A percentile compares a stretch with the other conserved stretches of the same genome.
Conservation (phyloP, 345 rosid genomes). For the Citrus sinensis region DNA sequence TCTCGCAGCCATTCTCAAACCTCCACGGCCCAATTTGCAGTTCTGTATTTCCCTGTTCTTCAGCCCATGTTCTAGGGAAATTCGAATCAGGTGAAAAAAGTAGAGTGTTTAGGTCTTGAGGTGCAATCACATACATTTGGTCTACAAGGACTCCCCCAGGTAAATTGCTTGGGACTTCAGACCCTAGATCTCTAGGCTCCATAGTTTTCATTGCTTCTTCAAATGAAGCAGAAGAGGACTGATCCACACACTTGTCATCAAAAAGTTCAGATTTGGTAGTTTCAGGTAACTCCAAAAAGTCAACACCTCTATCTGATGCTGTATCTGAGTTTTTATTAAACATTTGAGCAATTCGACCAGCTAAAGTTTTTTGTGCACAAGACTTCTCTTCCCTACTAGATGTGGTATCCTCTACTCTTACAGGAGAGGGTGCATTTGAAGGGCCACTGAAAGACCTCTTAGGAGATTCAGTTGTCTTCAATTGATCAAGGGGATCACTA, state of each 20-base stretch:
- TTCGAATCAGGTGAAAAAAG: constrained; percentile 79
- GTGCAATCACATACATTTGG: constrained; percentile 54
- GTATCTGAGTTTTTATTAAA: constrained; percentile 62
- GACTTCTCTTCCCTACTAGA: constrained; percentile 51
- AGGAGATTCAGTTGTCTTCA: constrained; percentile 38
- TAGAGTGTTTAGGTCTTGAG: constrained; percentile 58
- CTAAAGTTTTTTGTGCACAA: constrained; percentile 49
- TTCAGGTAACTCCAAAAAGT: constrained; percentile 49
- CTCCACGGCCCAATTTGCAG: constrained; percentile 74
- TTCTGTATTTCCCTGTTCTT: constrained; percentile 75
- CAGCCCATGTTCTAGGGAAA: constrained; percentile 52
- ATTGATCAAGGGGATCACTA: constrained; percentile 29
- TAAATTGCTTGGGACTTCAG: constrained; percentile 65
- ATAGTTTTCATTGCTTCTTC: constrained; percentile 55
- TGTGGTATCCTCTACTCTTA: constrained; percentile 48
- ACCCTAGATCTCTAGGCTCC: constrained; percentile 64
- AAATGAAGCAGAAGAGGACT: constrained; percentile 49
- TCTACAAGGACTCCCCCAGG: constrained; percentile 87
- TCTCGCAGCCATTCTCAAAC: constrained; percentile 55
- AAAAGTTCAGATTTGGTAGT: constrained; percentile 30
- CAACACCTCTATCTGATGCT: constrained; percentile 35
- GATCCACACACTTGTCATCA: constrained; percentile 49
- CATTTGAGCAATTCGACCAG: constrained; percentile 73
- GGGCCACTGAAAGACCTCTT: constrained; percentile 33
- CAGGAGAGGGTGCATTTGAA: constrained; percentile 39